Evolutionary conservation across 176 grass and related monocot genomes (phyloP), one percentile per base, ranked within the genome.

Genomic region (Lolium perenne): DNA sequence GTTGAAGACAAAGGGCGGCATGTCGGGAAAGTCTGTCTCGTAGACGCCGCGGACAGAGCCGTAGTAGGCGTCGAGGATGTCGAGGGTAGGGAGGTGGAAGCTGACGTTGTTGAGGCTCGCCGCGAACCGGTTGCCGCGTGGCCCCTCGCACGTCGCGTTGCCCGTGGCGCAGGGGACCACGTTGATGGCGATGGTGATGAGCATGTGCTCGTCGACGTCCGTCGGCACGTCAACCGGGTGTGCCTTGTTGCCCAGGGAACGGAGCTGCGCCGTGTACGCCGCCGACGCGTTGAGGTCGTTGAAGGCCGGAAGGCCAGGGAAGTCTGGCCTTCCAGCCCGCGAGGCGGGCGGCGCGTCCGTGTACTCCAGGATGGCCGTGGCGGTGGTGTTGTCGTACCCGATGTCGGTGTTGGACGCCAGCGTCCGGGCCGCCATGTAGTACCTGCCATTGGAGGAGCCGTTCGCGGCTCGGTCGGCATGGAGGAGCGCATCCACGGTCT

Each of bases 81-180:
- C 81, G 9, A 50, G 15, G 0, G 16, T 0, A 0, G 87, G 91
- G 53, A 6, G 17, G 9, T 0, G 4, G 76, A 89, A 90, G 87
- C 90, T 92, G 32, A 88, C 46, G 25, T 92, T 92, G 86, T 89
- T 92, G n/a, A 92, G 49, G 79, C 86, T 92, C 57, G 86, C 86
- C 17, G 83, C 79, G 1, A 92, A 16, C 6, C 56, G 47, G 56
- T 7, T 48, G 3, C 7, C 7, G 0, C 3, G 0, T 13, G 71
- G 86, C 1, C 85, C 90, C 1, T 32, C 0, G 65, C 84, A 86
- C 0, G 12, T 64, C 32, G 21, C 1, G 65, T 79, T 79, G 11
- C 32, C 1, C 45, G 4, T 35, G 4, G 2, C 16, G 4, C 82
- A 84, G 9, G 72, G 16, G 40, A 86, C 0, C 12, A 21, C 17